phyloP scores from a whole-genome alignment of 2,329 filamentous ascomycete species.

The Tolypocladium nubicola region DNA sequence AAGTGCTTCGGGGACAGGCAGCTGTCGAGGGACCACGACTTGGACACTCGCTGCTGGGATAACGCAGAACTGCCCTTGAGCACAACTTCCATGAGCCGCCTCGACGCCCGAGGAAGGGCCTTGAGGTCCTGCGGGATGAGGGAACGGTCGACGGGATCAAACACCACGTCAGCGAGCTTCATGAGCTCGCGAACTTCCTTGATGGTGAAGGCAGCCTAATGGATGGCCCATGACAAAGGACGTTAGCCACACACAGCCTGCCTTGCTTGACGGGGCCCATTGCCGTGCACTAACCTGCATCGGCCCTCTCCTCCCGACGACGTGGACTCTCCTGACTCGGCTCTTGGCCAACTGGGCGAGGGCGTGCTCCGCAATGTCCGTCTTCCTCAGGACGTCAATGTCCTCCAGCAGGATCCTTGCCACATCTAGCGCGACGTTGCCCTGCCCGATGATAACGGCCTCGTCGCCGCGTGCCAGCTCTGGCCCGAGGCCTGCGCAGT shows the following conservation, averaged over 20 bases:
- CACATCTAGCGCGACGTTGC: slow-evolving; percentile 92
- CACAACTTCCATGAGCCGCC: slow-evolving; percentile 71
- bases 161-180: slow-evolving; percentile 60
- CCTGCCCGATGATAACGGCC: slow-evolving; percentile 84
- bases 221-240: background rate
- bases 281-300: slow-evolving; percentile 54
- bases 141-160: slow-evolving; percentile 54
- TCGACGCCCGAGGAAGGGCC: slow-evolving; percentile 62
- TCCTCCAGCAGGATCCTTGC: slow-evolving; percentile 76
- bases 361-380: slow-evolving; percentile 83
- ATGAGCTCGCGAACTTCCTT: slow-evolving; percentile 88
- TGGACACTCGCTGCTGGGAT: slow-evolving; percentile 34
- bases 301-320: slow-evolving; percentile 84
- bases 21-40: slow-evolving; percentile 78
- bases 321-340: slow-evolving; percentile 65
- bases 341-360: slow-evolving; percentile 63
- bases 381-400: slow-evolving; percentile 61
- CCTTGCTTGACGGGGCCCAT: too few species aligned
- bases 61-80: slow-evolving; percentile 57
- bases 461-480: slow-evolving; percentile 67
- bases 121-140: slow-evolving; percentile 59
- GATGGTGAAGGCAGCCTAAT: slow-evolving; percentile 81
- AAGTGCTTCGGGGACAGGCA: slow-evolving; percentile 71
- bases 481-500: slow-evolving; percentile 62
- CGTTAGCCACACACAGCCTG: background rate